Percentiles rank a stretch among this genome's conserved stretches.
Evolutionary conservation across 345 rosid genomes (phyloP).

Genomic region (Leavenworthia alabamica): DNA sequence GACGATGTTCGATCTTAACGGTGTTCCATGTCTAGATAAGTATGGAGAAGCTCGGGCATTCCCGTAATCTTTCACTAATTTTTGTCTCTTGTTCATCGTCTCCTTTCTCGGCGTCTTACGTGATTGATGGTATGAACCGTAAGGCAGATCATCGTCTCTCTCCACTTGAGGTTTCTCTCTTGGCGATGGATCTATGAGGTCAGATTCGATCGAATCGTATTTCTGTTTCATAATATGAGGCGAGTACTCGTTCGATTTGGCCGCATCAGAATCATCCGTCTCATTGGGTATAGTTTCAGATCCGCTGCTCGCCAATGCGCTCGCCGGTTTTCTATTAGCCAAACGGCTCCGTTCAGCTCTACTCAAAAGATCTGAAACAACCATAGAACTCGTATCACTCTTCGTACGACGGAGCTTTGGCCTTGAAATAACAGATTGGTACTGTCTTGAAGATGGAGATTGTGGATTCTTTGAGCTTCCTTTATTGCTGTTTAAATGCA

Average conservation of each 20-base stretch:
- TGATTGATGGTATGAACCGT: slow-evolving; percentile 1
- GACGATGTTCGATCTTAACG: slow-evolving; percentile 29
- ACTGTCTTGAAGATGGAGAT: slow-evolving; percentile 23
- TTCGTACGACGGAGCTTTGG: slow-evolving; percentile 64
- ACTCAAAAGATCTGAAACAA: slow-evolving; percentile 22
- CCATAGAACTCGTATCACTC: slow-evolving; percentile 70
- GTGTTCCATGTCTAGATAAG: slow-evolving; percentile 26
- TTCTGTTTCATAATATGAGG: background rate
- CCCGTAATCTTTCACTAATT: background rate
- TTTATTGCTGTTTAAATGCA: slow-evolving; percentile 24
- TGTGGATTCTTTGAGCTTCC: slow-evolving; percentile 24
- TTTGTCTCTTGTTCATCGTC: background rate
- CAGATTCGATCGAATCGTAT: slow-evolving; percentile 18
- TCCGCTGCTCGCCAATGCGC: slow-evolving; percentile 6
- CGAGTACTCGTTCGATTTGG: background rate
- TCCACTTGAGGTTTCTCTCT: background rate
- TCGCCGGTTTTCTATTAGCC: slow-evolving; percentile 16
- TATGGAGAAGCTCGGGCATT: slow-evolving; percentile 31
- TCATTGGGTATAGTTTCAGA: slow-evolving; percentile 17
- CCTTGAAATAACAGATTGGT: slow-evolving; percentile 22
- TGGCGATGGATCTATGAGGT: background rate
- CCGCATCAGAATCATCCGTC: slow-evolving; percentile 2
- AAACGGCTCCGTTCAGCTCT: slow-evolving; percentile 28
- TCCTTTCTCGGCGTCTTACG: slow-evolving; percentile 12
- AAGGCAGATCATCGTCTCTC: background rate